Conservation (phyloP, 2,329 filamentous ascomycete genomes). For the Aspergillus puulaauensis region DNA sequence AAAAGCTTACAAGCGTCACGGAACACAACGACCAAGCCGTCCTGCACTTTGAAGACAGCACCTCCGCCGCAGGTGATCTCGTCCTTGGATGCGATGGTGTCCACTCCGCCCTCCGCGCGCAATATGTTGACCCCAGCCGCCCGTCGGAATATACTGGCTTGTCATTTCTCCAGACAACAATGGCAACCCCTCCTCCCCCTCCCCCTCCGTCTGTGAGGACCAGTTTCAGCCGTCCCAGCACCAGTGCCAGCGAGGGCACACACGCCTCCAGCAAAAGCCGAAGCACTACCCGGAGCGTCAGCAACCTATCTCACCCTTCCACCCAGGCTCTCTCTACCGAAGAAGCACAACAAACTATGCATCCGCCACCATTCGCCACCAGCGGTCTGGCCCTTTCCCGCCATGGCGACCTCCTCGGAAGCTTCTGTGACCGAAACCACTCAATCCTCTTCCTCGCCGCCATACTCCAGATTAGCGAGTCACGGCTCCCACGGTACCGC, state of each 20-base stretch:
- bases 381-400: conserved; percentile 36
- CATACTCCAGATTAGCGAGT: conserved; percentile 34
- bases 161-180: conserved; percentile 37
- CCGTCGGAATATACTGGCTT: conserved; percentile 42
- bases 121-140: conserved; percentile 34
- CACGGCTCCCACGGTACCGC: conserved; percentile 22
- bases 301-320: neutral
- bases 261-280: neutral
- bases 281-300: neutral
- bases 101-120: conserved; percentile 37
- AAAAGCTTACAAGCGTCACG: conserved; percentile 38
- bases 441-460: conserved; percentile 37
- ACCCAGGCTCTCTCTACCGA: conserved; percentile 1
- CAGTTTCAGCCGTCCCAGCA: neutral
- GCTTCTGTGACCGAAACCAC: conserved; percentile 32
- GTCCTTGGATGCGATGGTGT: conserved; percentile 43
- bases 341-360: neutral
- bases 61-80: conserved; percentile 33
- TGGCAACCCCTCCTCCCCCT: conserved; percentile 36
- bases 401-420: conserved; percentile 37
- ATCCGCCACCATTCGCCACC: conserved; percentile 16
- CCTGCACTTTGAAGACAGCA: conserved; percentile 40
- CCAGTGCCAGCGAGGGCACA: neutral
- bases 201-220: conserved; percentile 36
- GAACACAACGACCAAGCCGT: conserved; percentile 32